Evolutionary conservation across 108 stramenopile species (phyloP), one percentile per base, ranked within the genome.

Genomic region (Mediolabrus comicus): DNA sequence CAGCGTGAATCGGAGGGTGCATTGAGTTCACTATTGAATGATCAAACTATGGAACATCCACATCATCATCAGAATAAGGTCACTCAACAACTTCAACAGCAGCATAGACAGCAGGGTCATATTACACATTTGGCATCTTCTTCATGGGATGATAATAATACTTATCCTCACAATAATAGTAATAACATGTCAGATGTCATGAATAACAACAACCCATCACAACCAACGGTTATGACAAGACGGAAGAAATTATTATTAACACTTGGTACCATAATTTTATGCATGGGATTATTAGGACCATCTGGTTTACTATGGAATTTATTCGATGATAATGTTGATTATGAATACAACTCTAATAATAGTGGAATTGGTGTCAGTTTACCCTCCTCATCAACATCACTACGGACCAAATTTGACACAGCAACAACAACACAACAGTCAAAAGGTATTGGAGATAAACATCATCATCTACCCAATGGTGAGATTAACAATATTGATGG

Each of bases 241-340:
- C 41, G 41, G 16, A 43, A 43, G 41, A 56, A 56, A 3, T 26
- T 49, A 34, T 29, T 65, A 22, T 51, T n/a, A 2, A 13, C 51
- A 27, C 52, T 65, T 2, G 65, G 65, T 3, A 34, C 17, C 5
- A 65, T 65, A 28, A 65, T 65, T 16, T 33, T 65, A 3, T 46
- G 17, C 31, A 16, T 52, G 65, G 65, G 65, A 53, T 46, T 65
- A 17, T 10, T 53, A 1, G 65, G 65, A 12, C 51, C 65, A 12
- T 65, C 65, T 33, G 65, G 65, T 16, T 19, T 65, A 25, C 27
- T 65, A 11, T 65, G 65, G 65, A 49, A 53, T 2, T 24, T 24
- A 10, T 32, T 11, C 52, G 27, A 26, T 27, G 22, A 63, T 1
- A 24, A 27, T 13, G 10, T 13, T 38, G 9, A 6, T n/a, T n/a